Evolutionary conservation across 305 asterid genomes (phyloP), one percentile per base, ranked within the genome.

Genomic region (Caryopteris hybrid): DNA sequence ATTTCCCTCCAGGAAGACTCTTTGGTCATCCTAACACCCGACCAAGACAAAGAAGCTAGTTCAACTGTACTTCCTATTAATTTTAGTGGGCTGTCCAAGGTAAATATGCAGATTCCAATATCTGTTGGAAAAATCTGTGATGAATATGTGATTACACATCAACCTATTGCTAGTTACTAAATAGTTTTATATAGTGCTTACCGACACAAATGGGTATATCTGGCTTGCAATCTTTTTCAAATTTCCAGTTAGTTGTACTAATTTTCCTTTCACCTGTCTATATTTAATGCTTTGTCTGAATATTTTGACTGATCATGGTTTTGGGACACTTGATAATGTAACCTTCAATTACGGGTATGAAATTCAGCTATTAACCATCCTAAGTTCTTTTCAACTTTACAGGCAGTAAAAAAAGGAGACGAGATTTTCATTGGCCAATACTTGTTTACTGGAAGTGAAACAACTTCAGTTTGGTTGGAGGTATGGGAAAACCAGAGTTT

Each of bases 401-500:
- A 91, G 97, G 90, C 88, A 13, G 96, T 88, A 48, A 86, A 85
- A 72, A 70, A 74, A 50, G 95, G 97, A 47, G 97, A 88, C 59
- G 89, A 85, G 59, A 91, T 91, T 69, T 91, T 91, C 80, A 88
- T 88, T 27, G 97, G 97, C 66, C 95, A 88, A 75, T 91, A 91
- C 85, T 79, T 86, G 83, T 91, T 91, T 77, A 86, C 96, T 31
- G 97, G 96, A 78, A 81, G 82, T 48, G 97, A 91, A 81, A 88
- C 95, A 33, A 86, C 96, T 73, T 88, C 97, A 23, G 87, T 89
- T 50, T 88, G 95, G 95, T 77, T 91, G 66, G 95, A 91, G 97
- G 97, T 88, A 84, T 56, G 74, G 21, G 8, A 38, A 50, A 41
- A 34, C 8, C 39, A 17, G 54, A 62, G 38, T 8, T 62, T 8